Conservation (phyloP, 768 basidiomycete species). For the Mycena filopes region DNA sequence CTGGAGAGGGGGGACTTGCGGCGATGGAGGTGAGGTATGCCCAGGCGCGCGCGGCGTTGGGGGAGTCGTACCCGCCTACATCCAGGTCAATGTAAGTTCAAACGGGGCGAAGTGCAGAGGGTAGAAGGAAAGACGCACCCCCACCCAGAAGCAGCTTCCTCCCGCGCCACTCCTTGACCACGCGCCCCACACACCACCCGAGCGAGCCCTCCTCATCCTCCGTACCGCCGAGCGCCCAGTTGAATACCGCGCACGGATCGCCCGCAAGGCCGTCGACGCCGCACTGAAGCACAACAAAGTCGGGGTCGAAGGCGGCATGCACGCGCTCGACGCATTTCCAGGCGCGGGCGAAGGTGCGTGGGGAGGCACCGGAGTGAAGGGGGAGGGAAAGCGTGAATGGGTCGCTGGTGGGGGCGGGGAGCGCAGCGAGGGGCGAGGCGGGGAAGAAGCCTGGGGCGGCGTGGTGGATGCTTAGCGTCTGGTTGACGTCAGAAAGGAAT, state of each 20-base stretch:
- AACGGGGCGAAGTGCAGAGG: too few relatives aligned
- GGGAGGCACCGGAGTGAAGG: slow-evolving; percentile 75
- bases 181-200: slow-evolving; percentile 70
- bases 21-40: slow-evolving; percentile 80
- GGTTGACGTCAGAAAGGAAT: neutral
- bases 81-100: neutral
- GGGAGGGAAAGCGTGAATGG: slow-evolving; percentile 86
- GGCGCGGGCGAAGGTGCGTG: slow-evolving; percentile 67
- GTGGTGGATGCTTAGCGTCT: slow-evolving; percentile 91
- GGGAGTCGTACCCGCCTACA: slow-evolving; percentile 82
- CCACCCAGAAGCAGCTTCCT: slow-evolving; percentile 82
- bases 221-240: slow-evolving; percentile 70
- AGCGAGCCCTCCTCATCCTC: slow-evolving; percentile 69
- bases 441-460: slow-evolving; percentile 89
- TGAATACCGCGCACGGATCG: slow-evolving; percentile 81
- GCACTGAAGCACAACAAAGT: slow-evolving; percentile 86
- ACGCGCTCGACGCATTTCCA: slow-evolving; percentile 75
- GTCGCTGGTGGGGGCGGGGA: slow-evolving; percentile 58
- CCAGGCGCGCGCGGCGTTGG: slow-evolving; percentile 91
- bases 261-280: slow-evolving; percentile 90
- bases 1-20: slow-evolving; percentile 53
- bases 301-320: slow-evolving; percentile 71
- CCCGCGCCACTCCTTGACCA: slow-evolving; percentile 65
- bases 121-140: slow-evolving; percentile 57
- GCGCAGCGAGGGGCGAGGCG: slow-evolving; percentile 57